Evolutionary conservation across 2,329 filamentous ascomycete genomes (phyloP), one percentile per base, ranked within the genome.

Genomic region (Aspergillus luchuensis): DNA sequence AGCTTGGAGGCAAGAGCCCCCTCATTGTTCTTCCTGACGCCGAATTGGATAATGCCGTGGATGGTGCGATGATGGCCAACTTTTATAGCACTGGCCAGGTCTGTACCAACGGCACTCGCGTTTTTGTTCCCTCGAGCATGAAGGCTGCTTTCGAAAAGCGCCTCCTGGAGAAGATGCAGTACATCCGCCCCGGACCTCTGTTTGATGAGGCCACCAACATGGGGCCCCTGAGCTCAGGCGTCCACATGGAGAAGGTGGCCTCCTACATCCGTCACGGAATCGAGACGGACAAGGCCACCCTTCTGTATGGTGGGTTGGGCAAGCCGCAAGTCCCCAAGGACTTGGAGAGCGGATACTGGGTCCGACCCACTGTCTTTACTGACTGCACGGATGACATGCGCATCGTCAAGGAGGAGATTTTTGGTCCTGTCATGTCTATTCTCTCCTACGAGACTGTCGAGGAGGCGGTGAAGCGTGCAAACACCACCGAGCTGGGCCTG

Each of bases 21-120:
- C 81, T 92, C 45, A 81, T 97, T 54, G 83, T 97, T 50, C 85
- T 96, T 1, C 90, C 91, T 1, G 92, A 96, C 70, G 90, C 90
- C 15, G 86, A 91, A 55, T 76, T 94, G 19, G 88, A 91, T 49
- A 86, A 87, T 69, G 92, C 92, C n/a, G 92, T 91, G 36, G 89
- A 96, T 70, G 90, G 91, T 30, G 92, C 91, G 64, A 93, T 96
- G 89, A 91, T 96, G 82, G 92, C 92, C 69, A 96, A 96, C 77
- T 96, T 96, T 80, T 96, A 91, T 82, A 92, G 89, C 66, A 91
- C 90, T 0, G 92, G 92, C 30, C 92, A 97, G 77, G 92, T 96
- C 54, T 97, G 92, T 83, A 96, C 92, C 54, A 96, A 96, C 74
- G 92, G 92, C 53, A 96, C 92, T 1, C 84, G 92, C 10, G 92